Conservation (phyloP, 2,329 filamentous ascomycete genomes). For the Pseudogymnoascus sp. region DNA sequence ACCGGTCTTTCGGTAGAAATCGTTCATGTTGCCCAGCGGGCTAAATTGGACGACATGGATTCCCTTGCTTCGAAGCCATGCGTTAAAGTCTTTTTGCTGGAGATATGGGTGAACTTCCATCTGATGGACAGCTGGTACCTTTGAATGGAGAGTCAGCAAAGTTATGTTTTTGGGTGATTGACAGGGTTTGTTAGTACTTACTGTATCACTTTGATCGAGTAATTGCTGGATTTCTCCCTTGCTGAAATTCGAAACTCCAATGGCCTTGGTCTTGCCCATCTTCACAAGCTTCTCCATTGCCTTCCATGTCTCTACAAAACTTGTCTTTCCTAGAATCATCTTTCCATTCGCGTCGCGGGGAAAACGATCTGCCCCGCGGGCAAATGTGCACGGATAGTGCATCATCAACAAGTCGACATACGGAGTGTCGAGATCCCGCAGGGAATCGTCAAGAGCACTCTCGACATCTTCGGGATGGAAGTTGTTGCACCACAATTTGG, state of each 20-base stretch:
- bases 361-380: constrained; percentile 12
- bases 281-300: constrained; percentile 27
- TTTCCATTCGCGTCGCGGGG: constrained; percentile 17
- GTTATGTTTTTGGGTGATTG: background rate
- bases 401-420: constrained; percentile 37
- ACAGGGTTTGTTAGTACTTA: background rate
- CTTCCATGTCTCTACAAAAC: constrained; percentile 27
- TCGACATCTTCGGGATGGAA: constrained; percentile 27
- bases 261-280: constrained; percentile 21
- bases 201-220: background rate
- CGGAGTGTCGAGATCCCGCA: constrained; percentile 25
- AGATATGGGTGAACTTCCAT: constrained; percentile 25
- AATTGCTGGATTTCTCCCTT: background rate
- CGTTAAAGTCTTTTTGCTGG: constrained; percentile 21
- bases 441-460: constrained; percentile 26
- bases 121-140: constrained; percentile 23
- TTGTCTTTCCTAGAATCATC: constrained; percentile 20
- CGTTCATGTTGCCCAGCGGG: constrained; percentile 31
- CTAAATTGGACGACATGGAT: constrained; percentile 32
- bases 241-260: constrained; percentile 29
- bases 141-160: background rate
- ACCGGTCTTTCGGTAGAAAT: constrained; percentile 26
- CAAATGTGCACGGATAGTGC: constrained; percentile 40
- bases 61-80: constrained; percentile 22
- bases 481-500: constrained; percentile 32